Evolutionary conservation across 352 stramenopile genomes (phyloP).

Genomic region (Phytophthora pinifolia): DNA sequence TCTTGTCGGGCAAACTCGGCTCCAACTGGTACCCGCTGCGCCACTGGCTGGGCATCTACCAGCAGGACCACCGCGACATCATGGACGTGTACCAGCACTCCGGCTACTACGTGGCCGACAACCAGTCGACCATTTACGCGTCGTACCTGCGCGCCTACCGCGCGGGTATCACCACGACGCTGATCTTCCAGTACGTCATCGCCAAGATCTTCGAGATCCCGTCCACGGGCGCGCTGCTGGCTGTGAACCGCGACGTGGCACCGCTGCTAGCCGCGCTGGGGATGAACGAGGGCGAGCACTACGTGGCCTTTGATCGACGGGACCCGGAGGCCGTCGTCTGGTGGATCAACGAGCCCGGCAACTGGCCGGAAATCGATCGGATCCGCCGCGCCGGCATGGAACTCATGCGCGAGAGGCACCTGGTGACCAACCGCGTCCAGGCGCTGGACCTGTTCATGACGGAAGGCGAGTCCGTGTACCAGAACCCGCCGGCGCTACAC

Average conservation of each 20-base stretch:
- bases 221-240: constrained; percentile 59
- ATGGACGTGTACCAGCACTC: constrained; percentile 72
- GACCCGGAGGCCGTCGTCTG: constrained; percentile 49
- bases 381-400: constrained; percentile 64
- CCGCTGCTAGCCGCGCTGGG: constrained; percentile 53
- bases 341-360: constrained; percentile 52
- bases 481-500: constrained; percentile 37
- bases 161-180: constrained; percentile 69
- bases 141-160: constrained; percentile 73
- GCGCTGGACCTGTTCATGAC: constrained; percentile 63
- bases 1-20: constrained; percentile 58
- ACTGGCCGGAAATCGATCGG: constrained; percentile 53
- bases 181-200: constrained; percentile 78
- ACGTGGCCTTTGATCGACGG: constrained; percentile 56
- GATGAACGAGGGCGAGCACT: constrained; percentile 62
- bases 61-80: constrained; percentile 39
- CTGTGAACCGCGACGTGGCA: constrained; percentile 63
- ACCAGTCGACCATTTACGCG: constrained; percentile 65
- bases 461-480: constrained; percentile 48
- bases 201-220: constrained; percentile 85
- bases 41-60: constrained; percentile 64
- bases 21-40: constrained; percentile 65
- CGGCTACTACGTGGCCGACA: constrained; percentile 51
- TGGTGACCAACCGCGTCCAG: constrained; percentile 57
- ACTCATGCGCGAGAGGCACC: constrained; percentile 54